These are phyloP conservation scores for Syzygium aromaticum DNA, from an alignment of 345 rosid species.

Conservation along the genomic window DNA sequence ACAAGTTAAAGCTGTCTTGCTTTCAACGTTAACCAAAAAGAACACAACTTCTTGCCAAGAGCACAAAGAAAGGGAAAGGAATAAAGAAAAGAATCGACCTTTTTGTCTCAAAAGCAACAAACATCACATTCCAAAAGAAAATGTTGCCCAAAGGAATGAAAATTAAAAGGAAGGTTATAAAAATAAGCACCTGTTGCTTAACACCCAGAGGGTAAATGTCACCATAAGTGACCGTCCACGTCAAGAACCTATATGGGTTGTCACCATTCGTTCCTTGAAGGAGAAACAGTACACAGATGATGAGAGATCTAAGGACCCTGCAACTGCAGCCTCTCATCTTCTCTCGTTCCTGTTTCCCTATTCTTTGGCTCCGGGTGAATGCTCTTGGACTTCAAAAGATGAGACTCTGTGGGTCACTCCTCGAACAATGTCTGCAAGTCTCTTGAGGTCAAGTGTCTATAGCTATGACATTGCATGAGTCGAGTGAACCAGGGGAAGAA, in stretches of 20 bases:
- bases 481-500: constrained; percentile 1
- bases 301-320: constrained; percentile 15
- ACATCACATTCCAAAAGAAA: not conserved
- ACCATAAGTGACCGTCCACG: constrained; percentile 89
- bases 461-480: not conserved
- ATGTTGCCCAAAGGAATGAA: not conserved
- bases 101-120: not conserved
- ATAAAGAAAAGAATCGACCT: not conserved
- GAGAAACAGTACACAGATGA: constrained; percentile 30
- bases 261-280: constrained; percentile 54
- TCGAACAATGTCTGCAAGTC: not conserved
- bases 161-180: not conserved
- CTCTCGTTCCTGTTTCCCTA: not conserved
- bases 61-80: not conserved
- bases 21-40: not conserved
- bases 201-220: constrained; percentile 90
- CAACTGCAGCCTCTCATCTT: constrained; percentile 23
- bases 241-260: constrained; percentile 66
- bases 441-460: not conserved
- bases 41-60: not conserved
- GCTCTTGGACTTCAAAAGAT: not conserved
- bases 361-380: not conserved
- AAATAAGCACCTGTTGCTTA: constrained; percentile 57
- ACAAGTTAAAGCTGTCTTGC: not conserved
- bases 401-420: not conserved